Percentiles rank a stretch among this genome's conserved stretches.
phyloP scores from a whole-genome alignment of 306 rosid species.

The Sechiopsis laciniata region DNA sequence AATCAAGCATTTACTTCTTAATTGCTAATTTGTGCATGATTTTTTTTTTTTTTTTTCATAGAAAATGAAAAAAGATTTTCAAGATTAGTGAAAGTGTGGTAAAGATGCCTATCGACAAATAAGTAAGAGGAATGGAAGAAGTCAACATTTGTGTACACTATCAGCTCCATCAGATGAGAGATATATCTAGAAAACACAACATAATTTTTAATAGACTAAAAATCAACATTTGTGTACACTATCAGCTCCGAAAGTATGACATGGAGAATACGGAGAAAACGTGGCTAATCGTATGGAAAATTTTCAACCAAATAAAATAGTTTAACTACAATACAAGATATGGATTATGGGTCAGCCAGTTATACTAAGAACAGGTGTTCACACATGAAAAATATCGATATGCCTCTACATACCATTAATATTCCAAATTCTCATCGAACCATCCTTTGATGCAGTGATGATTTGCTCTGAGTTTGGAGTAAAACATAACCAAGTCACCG shows the following conservation, averaged over 20 bases:
- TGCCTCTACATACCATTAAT: conserved; percentile 64
- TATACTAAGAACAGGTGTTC: too few species aligned
- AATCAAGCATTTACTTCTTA: not conserved
- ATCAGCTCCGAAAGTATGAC: too few species aligned
- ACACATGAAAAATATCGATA: conserved; percentile 11
- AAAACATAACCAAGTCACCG: conserved; percentile 97
- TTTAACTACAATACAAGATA: not conserved
- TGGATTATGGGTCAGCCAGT: not conserved
- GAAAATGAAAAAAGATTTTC: too few species aligned
- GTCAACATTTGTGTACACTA: too few species aligned
- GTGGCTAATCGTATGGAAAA: not conserved
- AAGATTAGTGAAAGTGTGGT: too few species aligned
- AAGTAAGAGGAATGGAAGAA: too few species aligned
- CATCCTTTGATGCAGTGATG: conserved; percentile 95
- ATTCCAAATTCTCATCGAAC: conserved; percentile 87
- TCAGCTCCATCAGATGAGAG: too few species aligned
- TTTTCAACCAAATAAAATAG: not conserved
- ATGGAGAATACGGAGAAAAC: not conserved
- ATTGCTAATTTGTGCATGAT: not conserved
- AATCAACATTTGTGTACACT: too few species aligned
- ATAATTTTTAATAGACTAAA: too few species aligned
- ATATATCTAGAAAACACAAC: too few species aligned
- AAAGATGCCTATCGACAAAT: too few species aligned
- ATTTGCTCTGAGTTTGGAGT: conserved; percentile 75
- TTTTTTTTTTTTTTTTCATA: not conserved